Evolutionary conservation across 805 yeast genomes (phyloP).

Genomic region (Nakazawaea holstii): DNA sequence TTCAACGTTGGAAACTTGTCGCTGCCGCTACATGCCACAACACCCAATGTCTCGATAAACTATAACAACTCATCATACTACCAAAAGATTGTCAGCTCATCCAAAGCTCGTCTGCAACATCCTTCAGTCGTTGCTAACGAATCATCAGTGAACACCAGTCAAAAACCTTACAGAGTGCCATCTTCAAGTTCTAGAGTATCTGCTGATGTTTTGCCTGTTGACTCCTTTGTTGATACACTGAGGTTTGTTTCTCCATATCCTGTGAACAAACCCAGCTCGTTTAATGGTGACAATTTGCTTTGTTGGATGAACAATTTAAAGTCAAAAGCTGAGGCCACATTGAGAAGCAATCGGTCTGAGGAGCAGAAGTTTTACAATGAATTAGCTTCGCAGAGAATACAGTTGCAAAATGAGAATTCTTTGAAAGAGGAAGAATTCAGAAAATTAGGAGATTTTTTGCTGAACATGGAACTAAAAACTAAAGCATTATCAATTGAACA

Average conservation of each 20-base stretch:
- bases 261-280: not conserved
- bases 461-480: constrained; percentile 17
- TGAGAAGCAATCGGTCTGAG: constrained; percentile 26
- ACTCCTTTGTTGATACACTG: not conserved
- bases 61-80: constrained; percentile 3
- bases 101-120: not conserved
- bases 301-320: constrained; percentile 31
- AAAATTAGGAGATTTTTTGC: constrained; percentile 18
- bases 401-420: constrained; percentile 17
- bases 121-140: too few species aligned
- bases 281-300: constrained; percentile 16
- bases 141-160: not conserved
- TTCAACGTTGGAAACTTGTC: not conserved
- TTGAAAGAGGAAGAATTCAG: constrained; percentile 18
- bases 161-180: not conserved
- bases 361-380: constrained; percentile 31
- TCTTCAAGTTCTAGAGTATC: not conserved
- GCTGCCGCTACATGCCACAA: constrained; percentile 4
- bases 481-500: constrained; percentile 12
- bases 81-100: constrained; percentile 3
- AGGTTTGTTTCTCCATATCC: not conserved
- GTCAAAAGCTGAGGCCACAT: constrained; percentile 24
- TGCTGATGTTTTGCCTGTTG: too few species aligned
- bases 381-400: constrained; percentile 25
- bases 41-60: constrained; percentile 3